Percentiles rank a stretch among this genome's conserved stretches.
phyloP scores from a whole-genome alignment of 2,329 filamentous ascomycete genomes.

The Fonsecaea pedrosoi region DNA sequence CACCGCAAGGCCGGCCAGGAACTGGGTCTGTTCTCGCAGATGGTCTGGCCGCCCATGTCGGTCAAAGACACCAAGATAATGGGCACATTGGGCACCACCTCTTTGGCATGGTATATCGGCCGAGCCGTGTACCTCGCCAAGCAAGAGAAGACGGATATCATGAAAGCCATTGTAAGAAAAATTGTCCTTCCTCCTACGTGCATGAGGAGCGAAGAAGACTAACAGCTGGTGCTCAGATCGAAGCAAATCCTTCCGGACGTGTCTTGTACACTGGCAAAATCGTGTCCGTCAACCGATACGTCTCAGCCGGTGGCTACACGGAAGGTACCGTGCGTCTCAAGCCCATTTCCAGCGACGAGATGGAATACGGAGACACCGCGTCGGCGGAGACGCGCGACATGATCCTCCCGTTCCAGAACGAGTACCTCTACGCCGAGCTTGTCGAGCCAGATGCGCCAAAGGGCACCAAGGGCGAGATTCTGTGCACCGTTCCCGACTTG shows the following conservation, averaged over 20 bases:
- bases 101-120: constrained; percentile 44
- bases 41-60: constrained; percentile 50
- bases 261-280: constrained; percentile 57
- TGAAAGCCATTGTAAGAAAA: constrained; percentile 50
- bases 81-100: constrained; percentile 48
- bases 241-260: constrained; percentile 42
- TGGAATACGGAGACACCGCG: constrained; percentile 30
- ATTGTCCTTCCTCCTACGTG: constrained; percentile 34
- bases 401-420: constrained; percentile 41
- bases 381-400: constrained; percentile 23
- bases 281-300: constrained; percentile 50
- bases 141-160: constrained; percentile 44
- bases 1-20: constrained; percentile 37
- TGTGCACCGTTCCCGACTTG: constrained; percentile 45
- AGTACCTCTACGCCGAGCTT: constrained; percentile 42
- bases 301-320: constrained; percentile 49
- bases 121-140: constrained; percentile 41
- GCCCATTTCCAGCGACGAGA: constrained; percentile 41
- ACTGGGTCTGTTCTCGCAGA: constrained; percentile 45
- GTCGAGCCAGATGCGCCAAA: constrained; percentile 21
- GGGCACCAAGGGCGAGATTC: constrained; percentile 31
- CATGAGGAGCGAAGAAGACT: not conserved
- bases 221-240: constrained; percentile 30
- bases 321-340: constrained; percentile 45
- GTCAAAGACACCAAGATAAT: constrained; percentile 46